These are phyloP conservation scores for Picea sitchensis DNA, from an alignment of 75 land plant genomes.

Conservation along the genomic window DNA sequence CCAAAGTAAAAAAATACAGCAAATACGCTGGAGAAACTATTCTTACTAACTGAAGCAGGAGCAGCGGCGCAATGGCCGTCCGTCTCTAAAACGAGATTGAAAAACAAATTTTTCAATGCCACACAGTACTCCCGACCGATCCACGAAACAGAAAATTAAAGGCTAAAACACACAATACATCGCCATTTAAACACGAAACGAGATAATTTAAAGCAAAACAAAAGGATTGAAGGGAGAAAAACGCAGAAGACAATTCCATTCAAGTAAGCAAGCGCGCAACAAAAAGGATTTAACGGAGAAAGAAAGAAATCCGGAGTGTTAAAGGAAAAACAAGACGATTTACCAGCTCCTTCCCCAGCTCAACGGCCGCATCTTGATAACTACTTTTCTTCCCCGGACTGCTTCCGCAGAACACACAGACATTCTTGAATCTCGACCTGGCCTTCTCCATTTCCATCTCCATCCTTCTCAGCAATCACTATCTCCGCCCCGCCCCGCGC, in stretches of 20 bases:
- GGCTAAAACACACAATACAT: neutral
- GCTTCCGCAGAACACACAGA: constrained; percentile 90
- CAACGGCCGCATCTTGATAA: constrained; percentile 75
- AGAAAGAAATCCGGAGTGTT: no score
- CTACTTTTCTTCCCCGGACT: constrained; percentile 75
- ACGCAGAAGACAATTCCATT: no score
- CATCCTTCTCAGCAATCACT: neutral
- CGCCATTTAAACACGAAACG: neutral
- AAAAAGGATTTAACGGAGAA: no score
- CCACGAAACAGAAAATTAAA: no score
- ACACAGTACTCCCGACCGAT: neutral
- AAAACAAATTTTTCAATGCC: neutral
- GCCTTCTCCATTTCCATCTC: constrained; percentile 15
- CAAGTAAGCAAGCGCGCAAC: no score
- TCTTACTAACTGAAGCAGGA: no score
- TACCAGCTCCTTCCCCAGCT: constrained; percentile 85
- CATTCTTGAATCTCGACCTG: constrained; percentile 54
- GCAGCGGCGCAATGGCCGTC: no score
- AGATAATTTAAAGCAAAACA: neutral
- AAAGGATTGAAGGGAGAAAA: no score
- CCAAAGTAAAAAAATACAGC: neutral
- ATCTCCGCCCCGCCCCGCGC: neutral
- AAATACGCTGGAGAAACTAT: neutral
- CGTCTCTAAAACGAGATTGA: no score
- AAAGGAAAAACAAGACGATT: neutral